These are phyloP conservation scores for Periglandula ipomoeae DNA, from an alignment of 2,329 filamentous ascomycete genomes.

Conservation along the genomic window DNA sequence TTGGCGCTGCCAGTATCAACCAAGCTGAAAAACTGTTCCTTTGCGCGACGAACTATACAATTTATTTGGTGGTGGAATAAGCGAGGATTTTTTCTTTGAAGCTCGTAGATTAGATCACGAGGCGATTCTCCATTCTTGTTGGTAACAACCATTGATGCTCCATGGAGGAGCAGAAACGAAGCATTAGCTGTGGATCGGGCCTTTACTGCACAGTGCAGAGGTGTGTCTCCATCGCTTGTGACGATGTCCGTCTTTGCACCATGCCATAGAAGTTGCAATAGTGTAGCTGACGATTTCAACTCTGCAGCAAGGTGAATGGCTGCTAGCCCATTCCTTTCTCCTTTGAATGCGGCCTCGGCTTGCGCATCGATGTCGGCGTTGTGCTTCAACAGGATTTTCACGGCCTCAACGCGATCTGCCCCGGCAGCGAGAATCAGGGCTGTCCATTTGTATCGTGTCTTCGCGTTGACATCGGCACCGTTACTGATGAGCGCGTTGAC, in stretches of 20 bases:
- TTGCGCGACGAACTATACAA: neutral
- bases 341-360: slow-evolving; percentile 1
- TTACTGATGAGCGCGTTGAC: slow-evolving; percentile 5
- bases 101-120: neutral
- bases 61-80: neutral
- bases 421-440: slow-evolving; percentile 8
- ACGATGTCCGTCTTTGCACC: neutral
- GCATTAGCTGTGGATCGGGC: slow-evolving; percentile 3
- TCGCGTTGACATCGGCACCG: slow-evolving; percentile 8
- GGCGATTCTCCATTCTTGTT: slow-evolving; percentile 4
- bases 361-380: slow-evolving; percentile 9
- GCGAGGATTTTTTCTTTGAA: neutral
- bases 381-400: slow-evolving; percentile 5
- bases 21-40: neutral
- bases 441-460: slow-evolving; percentile 1
- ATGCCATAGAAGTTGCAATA: neutral
- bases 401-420: slow-evolving; percentile 5
- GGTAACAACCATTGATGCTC: slow-evolving; percentile 1
- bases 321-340: neutral
- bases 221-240: slow-evolving; percentile 4
- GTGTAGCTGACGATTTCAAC: neutral
- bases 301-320: slow-evolving; percentile 8
- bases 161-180: slow-evolving; percentile 9
- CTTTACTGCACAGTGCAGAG: slow-evolving; percentile 8
- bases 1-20: neutral